Conservation (phyloP, 2,329 filamentous ascomycete species). For the Penicillium psychrosexuale region DNA sequence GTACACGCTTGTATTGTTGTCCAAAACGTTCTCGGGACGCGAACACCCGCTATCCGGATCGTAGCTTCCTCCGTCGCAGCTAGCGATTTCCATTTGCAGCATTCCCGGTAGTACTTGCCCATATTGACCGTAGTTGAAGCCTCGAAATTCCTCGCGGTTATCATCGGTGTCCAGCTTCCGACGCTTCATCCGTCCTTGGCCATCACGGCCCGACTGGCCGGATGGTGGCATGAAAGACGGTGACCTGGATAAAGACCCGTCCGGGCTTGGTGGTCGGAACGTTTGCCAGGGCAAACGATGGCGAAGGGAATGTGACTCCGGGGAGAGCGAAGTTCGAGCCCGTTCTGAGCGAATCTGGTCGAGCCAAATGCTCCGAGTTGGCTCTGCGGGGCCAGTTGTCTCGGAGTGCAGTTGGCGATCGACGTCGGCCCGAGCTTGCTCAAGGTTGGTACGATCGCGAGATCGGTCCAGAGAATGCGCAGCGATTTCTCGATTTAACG, state of each 20-base stretch:
- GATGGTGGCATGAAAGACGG: slow-evolving; percentile 29
- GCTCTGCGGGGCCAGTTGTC: slow-evolving; percentile 8
- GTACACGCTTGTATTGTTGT: slow-evolving; percentile 79
- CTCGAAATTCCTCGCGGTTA: slow-evolving; percentile 45
- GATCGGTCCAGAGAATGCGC: slow-evolving; percentile 29
- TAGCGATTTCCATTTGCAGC: slow-evolving; percentile 81
- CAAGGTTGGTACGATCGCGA: slow-evolving; percentile 24
- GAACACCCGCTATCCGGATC: slow-evolving; percentile 56
- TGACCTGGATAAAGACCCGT: slow-evolving; percentile 17
- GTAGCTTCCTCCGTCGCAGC: slow-evolving; percentile 77
- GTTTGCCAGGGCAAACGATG: slow-evolving; percentile 12
- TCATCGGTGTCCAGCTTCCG: slow-evolving; percentile 68
- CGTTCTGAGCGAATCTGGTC: slow-evolving; percentile 15
- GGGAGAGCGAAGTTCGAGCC: slow-evolving; percentile 8
- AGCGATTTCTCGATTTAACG: slow-evolving; percentile 41
- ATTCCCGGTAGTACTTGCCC: slow-evolving; percentile 82
- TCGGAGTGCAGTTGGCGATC: slow-evolving; percentile 24
- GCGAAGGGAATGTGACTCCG: slow-evolving; percentile 6
- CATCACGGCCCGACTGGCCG: slow-evolving; percentile 21
- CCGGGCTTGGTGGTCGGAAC: slow-evolving; percentile 20
- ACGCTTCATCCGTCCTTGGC: slow-evolving; percentile 59
- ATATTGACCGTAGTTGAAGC: slow-evolving; percentile 77
- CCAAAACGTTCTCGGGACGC: slow-evolving; percentile 75
- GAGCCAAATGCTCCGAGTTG: slow-evolving; percentile 12
- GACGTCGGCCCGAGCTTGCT: slow-evolving; percentile 25